These are phyloP conservation scores for Nicotiana benthamiana DNA, from an alignment of 257 asterid genomes.

Conservation along the genomic window DNA sequence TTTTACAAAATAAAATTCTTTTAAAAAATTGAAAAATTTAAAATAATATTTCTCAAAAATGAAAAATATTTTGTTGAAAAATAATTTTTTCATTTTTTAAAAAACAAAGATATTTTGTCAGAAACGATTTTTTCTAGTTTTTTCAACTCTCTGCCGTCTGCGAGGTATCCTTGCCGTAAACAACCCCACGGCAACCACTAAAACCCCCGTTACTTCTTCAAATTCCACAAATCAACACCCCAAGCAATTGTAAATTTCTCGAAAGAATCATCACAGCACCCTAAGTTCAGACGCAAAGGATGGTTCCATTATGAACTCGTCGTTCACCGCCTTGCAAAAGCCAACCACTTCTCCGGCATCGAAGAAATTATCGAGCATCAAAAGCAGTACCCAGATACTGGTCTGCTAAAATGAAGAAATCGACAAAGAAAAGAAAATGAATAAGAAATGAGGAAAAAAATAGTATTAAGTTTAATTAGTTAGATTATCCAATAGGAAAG, in stretches of 20 bases:
- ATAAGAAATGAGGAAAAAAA: too few species aligned
- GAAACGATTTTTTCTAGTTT: too few species aligned
- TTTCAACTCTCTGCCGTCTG: neutral
- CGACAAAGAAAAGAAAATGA: too few species aligned
- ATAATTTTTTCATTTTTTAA: too few species aligned
- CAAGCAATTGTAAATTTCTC: slow-evolving; percentile 11
- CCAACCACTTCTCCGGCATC: slow-evolving; percentile 15
- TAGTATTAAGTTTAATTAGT: too few species aligned
- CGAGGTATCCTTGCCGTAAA: neutral
- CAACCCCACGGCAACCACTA: neutral
- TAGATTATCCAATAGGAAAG: too few species aligned
- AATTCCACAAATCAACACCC: neutral
- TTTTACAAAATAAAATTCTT: too few species aligned
- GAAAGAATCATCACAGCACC: slow-evolving; percentile 11
- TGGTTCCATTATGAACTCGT: neutral
- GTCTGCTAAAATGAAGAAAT: too few species aligned
- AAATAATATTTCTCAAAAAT: too few species aligned
- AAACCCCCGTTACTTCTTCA: neutral
- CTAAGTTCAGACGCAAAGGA: slow-evolving; percentile 13
- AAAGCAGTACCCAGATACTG: slow-evolving; percentile 20
- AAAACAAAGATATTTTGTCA: too few species aligned
- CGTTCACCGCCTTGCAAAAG: slow-evolving; percentile 22
- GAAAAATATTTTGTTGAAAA: too few species aligned
- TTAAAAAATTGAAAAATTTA: too few species aligned
- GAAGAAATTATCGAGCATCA: slow-evolving; percentile 29